Percentiles rank a stretch among this genome's conserved stretches.
phyloP scores from a whole-genome alignment of 2,329 filamentous ascomycete genomes.

The Pleurostoma richardsiae region DNA sequence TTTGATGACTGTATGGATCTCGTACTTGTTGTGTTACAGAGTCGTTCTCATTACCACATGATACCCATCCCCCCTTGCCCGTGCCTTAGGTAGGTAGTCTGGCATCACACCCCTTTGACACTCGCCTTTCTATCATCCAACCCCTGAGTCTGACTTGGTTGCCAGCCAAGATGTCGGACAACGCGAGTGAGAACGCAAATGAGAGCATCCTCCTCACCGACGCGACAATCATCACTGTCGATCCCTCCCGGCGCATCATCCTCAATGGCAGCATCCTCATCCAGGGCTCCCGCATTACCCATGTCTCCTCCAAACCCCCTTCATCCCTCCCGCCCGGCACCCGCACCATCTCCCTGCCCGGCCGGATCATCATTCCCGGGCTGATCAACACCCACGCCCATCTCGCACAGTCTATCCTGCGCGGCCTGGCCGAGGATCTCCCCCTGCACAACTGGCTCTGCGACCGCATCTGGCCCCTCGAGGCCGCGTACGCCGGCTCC shows the following conservation, averaged over 20 bases:
- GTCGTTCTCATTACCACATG: too few species aligned
- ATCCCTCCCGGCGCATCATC: slow-evolving; percentile 36
- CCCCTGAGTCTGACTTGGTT: too few species aligned
- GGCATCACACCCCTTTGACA: too few species aligned
- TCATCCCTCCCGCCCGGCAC: slow-evolving; percentile 17
- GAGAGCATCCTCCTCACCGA: slow-evolving; percentile 12
- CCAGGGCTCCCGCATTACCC: slow-evolving; percentile 28
- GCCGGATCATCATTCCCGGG: slow-evolving; percentile 41
- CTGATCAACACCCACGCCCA: slow-evolving; percentile 47
- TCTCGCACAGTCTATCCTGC: slow-evolving; percentile 40
- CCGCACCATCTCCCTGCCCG: slow-evolving; percentile 22
- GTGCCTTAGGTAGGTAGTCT: too few species aligned
- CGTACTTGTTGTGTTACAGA: too few species aligned
- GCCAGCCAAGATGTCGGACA: too few species aligned
- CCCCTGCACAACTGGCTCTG: slow-evolving; percentile 45
- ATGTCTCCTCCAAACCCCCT: slow-evolving; percentile 30
- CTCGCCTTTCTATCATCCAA: too few species aligned
- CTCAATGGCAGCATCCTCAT: slow-evolving; percentile 40
- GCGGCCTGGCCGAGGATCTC: slow-evolving; percentile 43
- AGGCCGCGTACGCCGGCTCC: slow-evolving; percentile 14
- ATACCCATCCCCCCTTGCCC: too few species aligned
- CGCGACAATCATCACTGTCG: slow-evolving; percentile 47
- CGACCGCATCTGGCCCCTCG: slow-evolving; percentile 38
- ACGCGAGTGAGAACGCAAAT: neutral
- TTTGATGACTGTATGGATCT: too few species aligned